A percentile compares a stretch with the other conserved stretches of the same genome.
These are phyloP conservation scores for Colletotrichum navitas DNA, from an alignment of 2,329 filamentous ascomycete genomes.

Conservation along the genomic window DNA sequence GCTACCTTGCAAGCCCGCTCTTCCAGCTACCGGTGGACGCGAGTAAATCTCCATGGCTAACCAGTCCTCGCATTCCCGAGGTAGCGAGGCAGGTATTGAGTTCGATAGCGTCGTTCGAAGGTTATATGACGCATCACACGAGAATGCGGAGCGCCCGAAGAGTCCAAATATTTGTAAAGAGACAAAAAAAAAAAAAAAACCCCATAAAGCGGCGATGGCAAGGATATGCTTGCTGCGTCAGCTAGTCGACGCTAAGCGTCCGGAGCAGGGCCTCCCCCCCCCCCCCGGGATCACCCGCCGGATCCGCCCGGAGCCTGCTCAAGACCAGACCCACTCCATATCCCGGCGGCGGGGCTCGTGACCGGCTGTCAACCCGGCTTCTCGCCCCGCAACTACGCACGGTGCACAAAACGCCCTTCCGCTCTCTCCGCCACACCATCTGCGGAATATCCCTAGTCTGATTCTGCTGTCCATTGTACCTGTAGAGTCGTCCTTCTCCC, in stretches of 20 bases:
- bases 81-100: slow-evolving; percentile 6
- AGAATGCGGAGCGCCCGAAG: neutral
- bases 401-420: slow-evolving; percentile 11
- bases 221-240: neutral
- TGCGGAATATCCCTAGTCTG: no score
- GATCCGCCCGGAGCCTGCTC: neutral
- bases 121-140: neutral
- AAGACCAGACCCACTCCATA: neutral
- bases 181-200: neutral
- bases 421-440: neutral
- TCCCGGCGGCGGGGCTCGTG: neutral
- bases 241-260: neutral
- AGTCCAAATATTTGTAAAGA: neutral
- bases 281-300: neutral
- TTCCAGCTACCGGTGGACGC: neutral
- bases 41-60: neutral
- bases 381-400: slow-evolving; percentile 1
- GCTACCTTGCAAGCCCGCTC: neutral
- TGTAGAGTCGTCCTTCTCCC: no score
- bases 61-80: neutral
- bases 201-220: neutral
- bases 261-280: neutral
- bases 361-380: slow-evolving; percentile 5
- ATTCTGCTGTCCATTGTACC: no score
- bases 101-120: neutral